phyloP scores from a whole-genome alignment of 163 green algal genomes.

The Prototheca cutis region DNA sequence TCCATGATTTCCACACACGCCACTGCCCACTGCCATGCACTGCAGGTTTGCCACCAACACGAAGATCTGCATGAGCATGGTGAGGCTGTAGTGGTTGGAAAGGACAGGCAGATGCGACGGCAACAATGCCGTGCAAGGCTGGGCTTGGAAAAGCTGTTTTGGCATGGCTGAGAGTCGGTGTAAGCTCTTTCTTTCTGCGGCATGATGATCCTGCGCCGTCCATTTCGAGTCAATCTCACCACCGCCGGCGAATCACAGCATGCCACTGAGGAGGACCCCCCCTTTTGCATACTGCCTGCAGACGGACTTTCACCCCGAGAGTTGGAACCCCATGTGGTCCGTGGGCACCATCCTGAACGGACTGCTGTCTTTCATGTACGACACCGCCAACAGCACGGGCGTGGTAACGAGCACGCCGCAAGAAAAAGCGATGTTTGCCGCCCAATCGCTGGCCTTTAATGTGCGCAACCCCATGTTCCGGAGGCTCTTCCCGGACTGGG shows the following conservation, averaged over 20 bases:
- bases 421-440: constrained; percentile 52
- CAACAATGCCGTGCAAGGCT: too few species aligned
- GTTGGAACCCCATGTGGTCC: constrained; percentile 73
- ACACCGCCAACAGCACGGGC: constrained; percentile 68
- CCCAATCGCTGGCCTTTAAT: constrained; percentile 59
- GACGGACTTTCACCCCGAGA: constrained; percentile 76
- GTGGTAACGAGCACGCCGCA: constrained; percentile 48
- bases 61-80: constrained; percentile 63
- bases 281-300: too few species aligned
- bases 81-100: not conserved
- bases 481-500: constrained; percentile 68
- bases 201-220: too few species aligned
- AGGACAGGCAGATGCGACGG: too few species aligned
- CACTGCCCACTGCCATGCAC: not conserved
- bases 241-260: too few species aligned
- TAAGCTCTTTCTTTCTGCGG: too few species aligned
- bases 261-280: too few species aligned
- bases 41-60: constrained; percentile 63
- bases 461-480: constrained; percentile 56
- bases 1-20: not conserved
- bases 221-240: too few species aligned
- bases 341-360: constrained; percentile 76
- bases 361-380: constrained; percentile 85
- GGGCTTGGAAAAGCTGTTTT: too few species aligned
- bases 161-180: too few species aligned